phyloP scores from a whole-genome alignment of 768 basidiomycete genomes.

The Russula olivacea region DNA sequence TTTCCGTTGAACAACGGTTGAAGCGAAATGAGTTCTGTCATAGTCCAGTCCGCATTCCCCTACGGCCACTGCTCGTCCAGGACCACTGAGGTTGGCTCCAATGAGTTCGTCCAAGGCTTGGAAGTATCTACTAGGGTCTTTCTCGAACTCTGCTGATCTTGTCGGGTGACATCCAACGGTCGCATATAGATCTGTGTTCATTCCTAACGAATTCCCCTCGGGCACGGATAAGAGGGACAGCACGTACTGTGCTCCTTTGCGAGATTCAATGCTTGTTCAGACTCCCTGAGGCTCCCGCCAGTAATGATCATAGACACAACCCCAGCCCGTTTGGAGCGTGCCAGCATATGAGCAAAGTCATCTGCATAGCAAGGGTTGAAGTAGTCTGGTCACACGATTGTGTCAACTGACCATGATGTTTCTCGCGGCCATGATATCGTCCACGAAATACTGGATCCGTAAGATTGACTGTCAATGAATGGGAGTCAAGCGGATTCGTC shows the following conservation, averaged over 20 bases:
- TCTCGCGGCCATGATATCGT: conserved; percentile 32
- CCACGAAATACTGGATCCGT: conserved; percentile 39
- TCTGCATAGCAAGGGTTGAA: conserved; percentile 35
- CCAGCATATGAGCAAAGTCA: conserved; percentile 55
- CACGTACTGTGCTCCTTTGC: conserved; percentile 48
- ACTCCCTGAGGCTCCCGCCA: conserved; percentile 64
- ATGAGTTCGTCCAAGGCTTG: conserved; percentile 52
- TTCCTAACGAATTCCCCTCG: not conserved
- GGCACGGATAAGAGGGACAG: not conserved
- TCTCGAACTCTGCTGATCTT: conserved; percentile 61
- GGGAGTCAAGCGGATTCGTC: not conserved
- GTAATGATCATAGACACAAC: conserved; percentile 72
- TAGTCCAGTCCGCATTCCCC: conserved; percentile 85
- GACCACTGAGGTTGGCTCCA: conserved; percentile 41
- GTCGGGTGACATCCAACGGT: conserved; percentile 82
- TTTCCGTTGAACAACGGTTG: conserved; percentile 50
- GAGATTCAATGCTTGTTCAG: conserved; percentile 51
- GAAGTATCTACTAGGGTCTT: conserved; percentile 55
- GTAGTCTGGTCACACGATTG: not conserved
- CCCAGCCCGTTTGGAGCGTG: conserved; percentile 51
- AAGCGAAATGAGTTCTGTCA: conserved; percentile 63
- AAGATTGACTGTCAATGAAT: conserved; percentile 32
- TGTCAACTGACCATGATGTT: conserved; percentile 32
- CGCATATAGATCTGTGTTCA: conserved; percentile 47
- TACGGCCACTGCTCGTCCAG: conserved; percentile 59